Evolutionary conservation across 176 grass and related monocot genomes (phyloP).

Genomic region (Sorghum bicolor): DNA sequence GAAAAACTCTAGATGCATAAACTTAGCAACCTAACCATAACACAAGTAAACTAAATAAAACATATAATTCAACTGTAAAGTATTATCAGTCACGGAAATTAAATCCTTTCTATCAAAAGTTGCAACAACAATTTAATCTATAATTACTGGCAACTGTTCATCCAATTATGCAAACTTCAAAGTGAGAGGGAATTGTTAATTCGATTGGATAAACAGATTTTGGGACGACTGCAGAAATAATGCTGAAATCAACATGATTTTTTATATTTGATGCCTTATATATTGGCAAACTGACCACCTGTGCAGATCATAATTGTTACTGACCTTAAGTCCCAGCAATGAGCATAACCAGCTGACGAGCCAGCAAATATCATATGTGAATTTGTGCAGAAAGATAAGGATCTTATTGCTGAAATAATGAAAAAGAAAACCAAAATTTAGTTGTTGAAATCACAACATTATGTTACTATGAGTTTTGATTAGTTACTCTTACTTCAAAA

Average conservation of each 20-base stretch:
- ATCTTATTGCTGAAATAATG: conserved; percentile 64
- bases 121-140: background rate
- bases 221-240: background rate
- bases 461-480: background rate
- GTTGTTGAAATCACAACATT: conserved; percentile 10
- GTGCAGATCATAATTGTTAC: conserved; percentile 10
- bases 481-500: background rate
- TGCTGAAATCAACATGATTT: background rate
- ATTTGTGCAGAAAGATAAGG: conserved; percentile 51
- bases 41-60: background rate
- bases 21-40: background rate
- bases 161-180: conserved; percentile 9
- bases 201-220: background rate
- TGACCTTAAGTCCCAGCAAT: conserved; percentile 95
- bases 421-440: background rate
- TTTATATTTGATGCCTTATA: background rate
- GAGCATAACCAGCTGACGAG: conserved; percentile 81
- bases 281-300: background rate
- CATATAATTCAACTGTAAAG: background rate
- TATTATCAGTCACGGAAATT: background rate
- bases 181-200: background rate
- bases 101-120: background rate
- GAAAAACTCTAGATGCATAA: background rate
- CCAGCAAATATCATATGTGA: conserved; percentile 69
- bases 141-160: background rate